Conservation (phyloP, 2,329 filamentous ascomycete genomes). For the Hymenoscyphus occultus region DNA sequence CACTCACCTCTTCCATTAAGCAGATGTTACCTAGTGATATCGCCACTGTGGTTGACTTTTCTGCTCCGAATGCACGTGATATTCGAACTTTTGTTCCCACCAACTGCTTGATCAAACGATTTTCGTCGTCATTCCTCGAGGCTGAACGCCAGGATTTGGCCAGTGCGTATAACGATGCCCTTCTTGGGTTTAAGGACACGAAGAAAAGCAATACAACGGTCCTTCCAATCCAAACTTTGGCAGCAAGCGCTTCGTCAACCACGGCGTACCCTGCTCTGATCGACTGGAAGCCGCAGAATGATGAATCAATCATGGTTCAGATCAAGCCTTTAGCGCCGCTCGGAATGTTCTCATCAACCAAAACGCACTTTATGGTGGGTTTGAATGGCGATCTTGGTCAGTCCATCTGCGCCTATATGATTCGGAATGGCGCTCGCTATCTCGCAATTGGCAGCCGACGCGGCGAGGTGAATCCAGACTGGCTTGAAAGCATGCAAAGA, state of each 20-base stretch:
- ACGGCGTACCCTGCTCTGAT: background rate
- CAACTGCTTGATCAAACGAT: too few relatives aligned
- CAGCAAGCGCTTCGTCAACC: background rate
- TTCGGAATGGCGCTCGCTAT: slow-evolving; percentile 37
- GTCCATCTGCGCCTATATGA: slow-evolving; percentile 43
- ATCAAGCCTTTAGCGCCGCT: background rate
- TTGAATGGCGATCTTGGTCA: slow-evolving; percentile 34
- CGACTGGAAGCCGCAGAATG: background rate
- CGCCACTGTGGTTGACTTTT: too few relatives aligned
- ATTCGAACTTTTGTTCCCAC: too few relatives aligned
- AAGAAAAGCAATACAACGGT: background rate
- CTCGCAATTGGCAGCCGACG: slow-evolving; percentile 42
- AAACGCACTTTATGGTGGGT: slow-evolving; percentile 36
- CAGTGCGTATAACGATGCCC: background rate
- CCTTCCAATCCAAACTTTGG: background rate
- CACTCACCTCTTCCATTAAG: too few relatives aligned
- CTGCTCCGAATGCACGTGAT: too few relatives aligned
- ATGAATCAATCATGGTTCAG: background rate
- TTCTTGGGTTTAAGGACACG: background rate
- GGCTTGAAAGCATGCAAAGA: slow-evolving; percentile 27
- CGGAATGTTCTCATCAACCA: slow-evolving; percentile 20
- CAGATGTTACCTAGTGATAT: too few relatives aligned
- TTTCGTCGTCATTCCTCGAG: too few relatives aligned
- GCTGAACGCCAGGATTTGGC: too few relatives aligned
- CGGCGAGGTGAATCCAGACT: slow-evolving; percentile 36